Conservation (phyloP, 768 basidiomycete species). For the Naganishia randhawae region DNA sequence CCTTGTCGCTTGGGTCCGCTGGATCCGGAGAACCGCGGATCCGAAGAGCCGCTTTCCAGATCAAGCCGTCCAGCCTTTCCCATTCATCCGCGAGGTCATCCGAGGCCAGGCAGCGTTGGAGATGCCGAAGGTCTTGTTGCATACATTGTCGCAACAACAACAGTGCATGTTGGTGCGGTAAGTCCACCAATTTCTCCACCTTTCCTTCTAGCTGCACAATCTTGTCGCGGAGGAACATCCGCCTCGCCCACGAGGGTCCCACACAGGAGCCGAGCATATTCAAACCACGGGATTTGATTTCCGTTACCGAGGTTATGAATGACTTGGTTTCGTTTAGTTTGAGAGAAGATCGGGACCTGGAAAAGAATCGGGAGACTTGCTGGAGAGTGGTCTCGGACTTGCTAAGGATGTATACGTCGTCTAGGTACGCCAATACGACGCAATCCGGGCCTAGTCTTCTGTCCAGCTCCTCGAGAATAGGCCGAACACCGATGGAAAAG, state of each 20-base stretch:
- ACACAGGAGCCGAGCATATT: constrained; percentile 7
- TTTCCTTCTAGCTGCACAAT: too few relatives aligned
- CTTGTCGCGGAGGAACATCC: constrained; percentile 3
- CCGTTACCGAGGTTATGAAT: neutral
- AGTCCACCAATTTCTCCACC: too few relatives aligned
- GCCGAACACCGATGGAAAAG: constrained; percentile 31
- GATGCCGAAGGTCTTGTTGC: constrained; percentile 20
- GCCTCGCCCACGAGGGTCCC: neutral
- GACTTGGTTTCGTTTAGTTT: constrained; percentile 27
- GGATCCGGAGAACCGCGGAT: neutral
- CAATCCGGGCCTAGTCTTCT: constrained; percentile 21
- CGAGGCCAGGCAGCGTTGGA: neutral
- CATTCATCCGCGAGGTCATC: constrained; percentile 1
- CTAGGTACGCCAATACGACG: constrained; percentile 34
- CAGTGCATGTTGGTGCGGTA: neutral
- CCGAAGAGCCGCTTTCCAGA: neutral
- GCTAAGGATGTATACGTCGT: constrained; percentile 34
- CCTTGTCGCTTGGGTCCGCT: neutral
- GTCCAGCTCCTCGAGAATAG: constrained; percentile 23
- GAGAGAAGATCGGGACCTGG: neutral
- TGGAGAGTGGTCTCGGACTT: neutral
- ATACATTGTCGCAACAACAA: constrained; percentile 4
- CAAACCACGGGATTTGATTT: constrained; percentile 4
- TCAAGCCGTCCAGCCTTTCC: neutral
- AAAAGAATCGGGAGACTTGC: constrained; percentile 4